phyloP scores from a whole-genome alignment of 306 rosid genomes.

The Cotoneaster glaucophyllus region DNA sequence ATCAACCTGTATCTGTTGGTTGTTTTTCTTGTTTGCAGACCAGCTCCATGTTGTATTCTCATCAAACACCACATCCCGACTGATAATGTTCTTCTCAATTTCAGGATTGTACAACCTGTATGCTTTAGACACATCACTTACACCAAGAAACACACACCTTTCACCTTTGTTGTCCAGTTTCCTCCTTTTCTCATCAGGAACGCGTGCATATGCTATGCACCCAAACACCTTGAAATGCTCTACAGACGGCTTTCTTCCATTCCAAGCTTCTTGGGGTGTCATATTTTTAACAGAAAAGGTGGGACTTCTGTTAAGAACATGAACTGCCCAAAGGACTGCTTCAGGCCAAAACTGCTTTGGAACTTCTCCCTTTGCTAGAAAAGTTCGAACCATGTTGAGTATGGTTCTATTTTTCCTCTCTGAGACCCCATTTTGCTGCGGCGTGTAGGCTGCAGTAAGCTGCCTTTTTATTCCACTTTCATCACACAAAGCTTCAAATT shows the following conservation, averaged over 20 bases:
- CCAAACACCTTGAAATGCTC: background rate
- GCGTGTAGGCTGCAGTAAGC: background rate
- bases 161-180: background rate
- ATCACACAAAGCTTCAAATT: background rate
- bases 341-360: background rate
- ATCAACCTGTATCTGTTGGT: background rate
- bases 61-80: background rate
- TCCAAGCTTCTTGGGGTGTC: background rate
- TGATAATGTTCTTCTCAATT: background rate
- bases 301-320: background rate
- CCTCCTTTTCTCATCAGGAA: background rate
- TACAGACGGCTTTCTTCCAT: background rate
- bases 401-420: background rate
- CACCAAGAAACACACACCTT: background rate
- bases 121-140: background rate
- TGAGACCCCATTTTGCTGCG: fast-evolving
- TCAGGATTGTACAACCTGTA: background rate
- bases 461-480: background rate
- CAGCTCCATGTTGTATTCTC: background rate
- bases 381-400: background rate
- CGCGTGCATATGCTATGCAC: background rate
- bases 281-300: background rate
- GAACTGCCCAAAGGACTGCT: background rate
- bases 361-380: background rate
- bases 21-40: background rate